These are phyloP conservation scores for Diaporthe citri DNA, from an alignment of 2,329 filamentous ascomycete genomes.

Conservation along the genomic window DNA sequence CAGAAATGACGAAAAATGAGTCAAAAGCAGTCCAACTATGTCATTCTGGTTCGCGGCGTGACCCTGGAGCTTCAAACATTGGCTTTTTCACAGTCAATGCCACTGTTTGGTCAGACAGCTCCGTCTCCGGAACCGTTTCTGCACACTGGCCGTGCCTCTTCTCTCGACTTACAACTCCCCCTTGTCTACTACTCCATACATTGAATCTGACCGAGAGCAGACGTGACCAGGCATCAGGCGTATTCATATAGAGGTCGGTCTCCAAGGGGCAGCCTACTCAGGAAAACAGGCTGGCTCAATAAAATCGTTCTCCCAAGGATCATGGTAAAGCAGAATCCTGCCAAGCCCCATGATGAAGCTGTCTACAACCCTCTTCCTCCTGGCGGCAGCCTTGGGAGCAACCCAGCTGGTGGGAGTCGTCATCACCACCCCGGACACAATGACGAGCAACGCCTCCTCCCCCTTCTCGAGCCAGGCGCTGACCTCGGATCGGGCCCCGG, in stretches of 20 bases:
- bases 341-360: neutral
- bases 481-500: neutral
- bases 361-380: neutral
- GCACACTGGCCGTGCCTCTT: neutral
- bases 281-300: neutral
- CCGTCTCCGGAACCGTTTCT: neutral
- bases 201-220: too few relatives aligned
- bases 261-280: neutral
- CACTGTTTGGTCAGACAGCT: neutral
- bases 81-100: neutral
- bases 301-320: too few relatives aligned
- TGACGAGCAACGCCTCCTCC: neutral
- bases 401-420: neutral
- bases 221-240: neutral
- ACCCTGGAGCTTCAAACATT: neutral
- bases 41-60: neutral
- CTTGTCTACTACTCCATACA: too few relatives aligned
- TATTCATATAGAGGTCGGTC: neutral
- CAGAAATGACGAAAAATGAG: neutral
- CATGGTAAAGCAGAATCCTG: too few relatives aligned
- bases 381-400: neutral
- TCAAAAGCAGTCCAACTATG: neutral
- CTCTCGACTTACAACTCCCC: neutral
- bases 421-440: neutral
- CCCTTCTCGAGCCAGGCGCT: neutral